Evolutionary conservation across 2,329 filamentous ascomycete species (phyloP).

Genomic region (Teratosphaeria gauchensis): DNA sequence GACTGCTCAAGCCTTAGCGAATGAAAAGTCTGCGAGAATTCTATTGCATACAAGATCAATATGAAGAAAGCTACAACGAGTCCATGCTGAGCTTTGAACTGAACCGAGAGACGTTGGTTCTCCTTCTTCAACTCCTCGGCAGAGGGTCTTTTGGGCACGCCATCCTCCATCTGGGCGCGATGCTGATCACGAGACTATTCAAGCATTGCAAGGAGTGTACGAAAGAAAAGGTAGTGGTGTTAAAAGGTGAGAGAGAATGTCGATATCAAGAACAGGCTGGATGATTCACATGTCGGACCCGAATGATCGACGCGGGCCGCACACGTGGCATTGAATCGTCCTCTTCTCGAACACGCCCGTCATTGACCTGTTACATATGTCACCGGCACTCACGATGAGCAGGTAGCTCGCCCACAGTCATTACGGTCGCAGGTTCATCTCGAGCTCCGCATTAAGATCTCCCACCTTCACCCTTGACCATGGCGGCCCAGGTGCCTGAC

Average conservation of each 20-base stretch:
- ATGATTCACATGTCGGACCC: not conserved
- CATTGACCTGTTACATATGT: not conserved
- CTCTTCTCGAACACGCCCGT: not conserved
- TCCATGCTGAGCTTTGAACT: constrained; percentile 45
- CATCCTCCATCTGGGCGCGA: constrained; percentile 10
- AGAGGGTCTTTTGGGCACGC: constrained; percentile 3
- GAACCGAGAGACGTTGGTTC: constrained; percentile 34
- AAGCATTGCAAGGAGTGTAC: not conserved
- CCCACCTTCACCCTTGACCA: constrained; percentile 15
- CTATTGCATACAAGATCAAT: constrained; percentile 46
- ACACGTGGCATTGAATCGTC: not conserved
- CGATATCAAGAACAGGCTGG: not conserved
- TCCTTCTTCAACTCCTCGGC: constrained; percentile 18
- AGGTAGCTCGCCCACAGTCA: not conserved
- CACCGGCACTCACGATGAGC: not conserved
- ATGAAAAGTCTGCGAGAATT: not conserved
- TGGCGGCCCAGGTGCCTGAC: constrained; percentile 49
- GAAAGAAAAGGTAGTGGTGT: not conserved
- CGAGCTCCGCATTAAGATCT: not conserved
- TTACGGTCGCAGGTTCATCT: not conserved
- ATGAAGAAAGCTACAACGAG: constrained; percentile 56
- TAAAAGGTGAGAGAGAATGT: not conserved
- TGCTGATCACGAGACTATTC: not conserved
- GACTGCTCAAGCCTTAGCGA: constrained; percentile 28
- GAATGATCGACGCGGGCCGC: not conserved